A percentile compares a stretch with the other conserved stretches of the same genome.
Evolutionary conservation across 2,329 filamentous ascomycete genomes (phyloP).

Genomic region (Decorospora gaudefroyi): DNA sequence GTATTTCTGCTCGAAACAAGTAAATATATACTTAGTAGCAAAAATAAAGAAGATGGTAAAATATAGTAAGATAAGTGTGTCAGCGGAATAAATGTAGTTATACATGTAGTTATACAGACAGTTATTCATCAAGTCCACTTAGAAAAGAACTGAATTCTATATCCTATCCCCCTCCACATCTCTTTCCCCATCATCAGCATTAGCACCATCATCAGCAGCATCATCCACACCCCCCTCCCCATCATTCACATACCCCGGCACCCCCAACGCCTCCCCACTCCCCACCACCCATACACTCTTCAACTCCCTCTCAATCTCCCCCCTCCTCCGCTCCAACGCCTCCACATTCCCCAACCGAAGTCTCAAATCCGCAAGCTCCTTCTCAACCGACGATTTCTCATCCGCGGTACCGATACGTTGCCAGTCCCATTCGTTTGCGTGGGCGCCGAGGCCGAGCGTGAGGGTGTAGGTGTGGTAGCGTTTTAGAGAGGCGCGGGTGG

Average conservation of each 20-base stretch:
- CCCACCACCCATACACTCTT: conserved; percentile 63
- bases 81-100: no score
- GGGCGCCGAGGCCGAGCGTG: conserved; percentile 76
- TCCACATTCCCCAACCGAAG: conserved; percentile 81
- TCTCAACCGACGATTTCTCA: conserved; percentile 91
- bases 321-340: conserved; percentile 75
- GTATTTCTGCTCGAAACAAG: no score
- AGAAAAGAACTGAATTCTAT: no score
- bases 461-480: conserved; percentile 95
- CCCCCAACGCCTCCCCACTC: conserved; percentile 39
- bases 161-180: no score
- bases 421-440: conserved; percentile 87
- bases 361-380: conserved; percentile 81
- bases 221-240: conserved; percentile 7
- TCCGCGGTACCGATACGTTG: conserved; percentile 90
- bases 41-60: no score
- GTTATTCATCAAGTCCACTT: no score
- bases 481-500: conserved; percentile 89
- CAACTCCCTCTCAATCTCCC: conserved; percentile 83
- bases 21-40: no score
- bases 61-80: no score
- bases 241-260: conserved; percentile 44
- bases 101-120: no score
- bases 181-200: no score
- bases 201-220: neutral